Base-by-base conservation (phyloP, 2,329 filamentous ascomycete species). In the Neonectria sp. region DNA sequence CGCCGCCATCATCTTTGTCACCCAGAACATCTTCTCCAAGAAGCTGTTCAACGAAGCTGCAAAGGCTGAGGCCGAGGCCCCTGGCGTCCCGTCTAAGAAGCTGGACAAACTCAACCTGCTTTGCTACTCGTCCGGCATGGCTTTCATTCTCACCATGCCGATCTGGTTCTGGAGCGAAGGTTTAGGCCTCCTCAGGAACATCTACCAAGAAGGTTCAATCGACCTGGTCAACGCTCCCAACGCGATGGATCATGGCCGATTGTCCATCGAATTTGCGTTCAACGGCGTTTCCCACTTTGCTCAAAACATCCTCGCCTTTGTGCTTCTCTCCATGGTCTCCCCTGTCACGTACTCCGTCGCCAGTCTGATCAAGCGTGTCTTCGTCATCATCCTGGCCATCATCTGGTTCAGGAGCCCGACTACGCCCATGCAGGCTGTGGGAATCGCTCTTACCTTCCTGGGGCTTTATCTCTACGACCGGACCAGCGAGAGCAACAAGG, bases 21-120 rank as follows among this genome's bases (percentile, higher is more conserved):
- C 95, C 0, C 96, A 99, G 79, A 99, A 99, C 78, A 99, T 99
- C 64, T 97, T 98, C 72, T 98, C 95, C 24, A 99, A 99, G 82
- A 94, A 94, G 72, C 90, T 99, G 11, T 99, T 99, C 86, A 99
- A 98, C 80, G 95, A 98, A 78, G 94, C 94, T 7, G 92, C 94
- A 7, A 91, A 91, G 65, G 93, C 94, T 2, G 95, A 98, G 81
- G 90, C 91, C 8, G 94, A 97, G 60, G 89, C 89, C 1, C 80
- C 86, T 7, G 86, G 88, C 1, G 82, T 86, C 13, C 88, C 88
- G 62, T 88, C 90, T 49, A 90, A 91, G 68, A 98, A 97, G 82
- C 88, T 98, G 21, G 96, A 99, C 83, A 99, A 99, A 83, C 89
- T 99, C 46, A 99, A 99, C 78, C 86, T 99, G 21, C 87, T 99